Conservation (phyloP, 352 stramenopile species). For the Globisporangium nodosum region DNA sequence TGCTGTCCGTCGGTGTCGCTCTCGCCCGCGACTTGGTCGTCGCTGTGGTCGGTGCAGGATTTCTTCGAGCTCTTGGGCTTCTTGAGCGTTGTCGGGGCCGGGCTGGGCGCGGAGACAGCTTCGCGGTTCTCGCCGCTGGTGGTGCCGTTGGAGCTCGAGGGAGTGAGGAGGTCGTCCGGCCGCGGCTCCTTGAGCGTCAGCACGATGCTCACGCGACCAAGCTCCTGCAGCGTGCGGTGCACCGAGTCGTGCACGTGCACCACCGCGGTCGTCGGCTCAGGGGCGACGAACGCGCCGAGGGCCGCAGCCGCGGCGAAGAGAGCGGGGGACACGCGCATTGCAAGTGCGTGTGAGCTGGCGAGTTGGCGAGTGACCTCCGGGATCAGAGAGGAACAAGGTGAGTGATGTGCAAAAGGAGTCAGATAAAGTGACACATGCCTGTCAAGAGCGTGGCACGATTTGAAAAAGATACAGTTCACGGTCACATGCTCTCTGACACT, state of each 20-base stretch:
- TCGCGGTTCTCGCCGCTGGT: slow-evolving; percentile 1
- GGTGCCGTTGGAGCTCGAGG: background rate
- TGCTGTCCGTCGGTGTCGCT: slow-evolving; percentile 7
- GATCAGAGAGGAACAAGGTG: background rate
- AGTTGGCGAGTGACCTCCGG: background rate
- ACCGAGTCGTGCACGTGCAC: slow-evolving; percentile 12
- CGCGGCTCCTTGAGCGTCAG: slow-evolving; percentile 25
- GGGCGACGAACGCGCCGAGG: background rate
- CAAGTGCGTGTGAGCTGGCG: background rate
- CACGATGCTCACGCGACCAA: slow-evolving; percentile 24
- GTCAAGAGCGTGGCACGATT: no score
- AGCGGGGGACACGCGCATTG: slow-evolving; percentile 4
- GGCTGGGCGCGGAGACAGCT: background rate
- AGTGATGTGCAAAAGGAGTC: slow-evolving; percentile 1
- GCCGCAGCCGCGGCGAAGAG: background rate
- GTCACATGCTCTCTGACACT: no score
- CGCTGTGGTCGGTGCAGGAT: slow-evolving; percentile 4
- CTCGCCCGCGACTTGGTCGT: background rate
- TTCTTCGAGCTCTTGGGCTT: slow-evolving; percentile 4
- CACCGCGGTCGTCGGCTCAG: background rate
- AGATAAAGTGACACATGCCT: background rate
- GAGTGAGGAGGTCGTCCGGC: slow-evolving; percentile 14
- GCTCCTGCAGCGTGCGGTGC: slow-evolving; percentile 13
- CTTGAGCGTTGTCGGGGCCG: background rate
- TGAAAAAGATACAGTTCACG: no score